Base-by-base conservation (phyloP, 176 grass and related monocot species). In the Carex parvula region DNA sequence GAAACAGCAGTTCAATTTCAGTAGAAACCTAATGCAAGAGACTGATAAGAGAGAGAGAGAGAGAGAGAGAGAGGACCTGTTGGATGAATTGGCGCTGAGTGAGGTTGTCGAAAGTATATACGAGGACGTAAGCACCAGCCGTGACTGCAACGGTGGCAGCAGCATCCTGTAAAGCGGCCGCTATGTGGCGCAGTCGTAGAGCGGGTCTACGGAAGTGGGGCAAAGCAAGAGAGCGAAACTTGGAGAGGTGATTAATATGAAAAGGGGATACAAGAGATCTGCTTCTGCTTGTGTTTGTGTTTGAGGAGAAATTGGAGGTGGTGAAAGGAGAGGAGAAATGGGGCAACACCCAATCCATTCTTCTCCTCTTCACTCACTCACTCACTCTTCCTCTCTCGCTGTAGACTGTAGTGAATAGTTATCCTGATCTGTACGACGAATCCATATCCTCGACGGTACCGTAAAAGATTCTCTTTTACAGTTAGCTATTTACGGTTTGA, bases 111-210 rank as follows among this genome's bases (percentile, higher is more conserved):
- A 95, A 92, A 69, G 83, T 29, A 75, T 76, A 91, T 39, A 99
- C 88, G 18, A 99, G 91, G 15, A 81, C 56, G 85, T 99, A 99
- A 0, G 96, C 96, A 18, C 96, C 89, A 10, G 85, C 89, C 0
- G 88, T 88, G 83, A 87, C 68, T 79, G 91, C 41, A 44, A 81
- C 60, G 2, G 91, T 83, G 71, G 90, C 91, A 1, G 35, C 88
- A 0, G 86, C 88, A 11, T 95, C 96, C 80, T 63, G 96, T 62
- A 92, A 62, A 84, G 87, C 75, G n/a, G 88, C 64, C 5, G 56
- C n/a, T 0, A 0, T 39, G 57, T 66, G 70, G 72, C 39, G 30
- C 60, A 2, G 33, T 60, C 60, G 9, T 13, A 10, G 5, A 16
- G 15, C 26, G 20, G 15, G 6, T 56, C 15, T 54, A 7, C 4